phyloP scores from a whole-genome alignment of 345 rosid genomes.

The Mangifera indica region DNA sequence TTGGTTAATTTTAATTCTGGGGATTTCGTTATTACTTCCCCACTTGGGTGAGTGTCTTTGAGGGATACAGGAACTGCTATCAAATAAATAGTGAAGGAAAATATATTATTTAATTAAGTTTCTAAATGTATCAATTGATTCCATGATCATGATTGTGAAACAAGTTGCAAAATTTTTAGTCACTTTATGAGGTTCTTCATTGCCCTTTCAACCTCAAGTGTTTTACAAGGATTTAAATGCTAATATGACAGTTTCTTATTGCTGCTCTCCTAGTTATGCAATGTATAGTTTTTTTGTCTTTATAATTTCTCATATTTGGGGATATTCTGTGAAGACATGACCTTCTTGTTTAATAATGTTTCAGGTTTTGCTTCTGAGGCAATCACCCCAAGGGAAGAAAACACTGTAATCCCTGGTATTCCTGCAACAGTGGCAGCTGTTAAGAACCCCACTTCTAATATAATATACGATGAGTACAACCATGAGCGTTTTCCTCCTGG shows the following conservation, averaged over 20 bases:
- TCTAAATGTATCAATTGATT: neutral
- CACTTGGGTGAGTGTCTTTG: neutral
- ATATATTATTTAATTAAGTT: neutral
- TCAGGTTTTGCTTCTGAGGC: slow-evolving; percentile 63
- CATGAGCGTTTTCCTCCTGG: slow-evolving; percentile 94
- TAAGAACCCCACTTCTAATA: slow-evolving; percentile 76
- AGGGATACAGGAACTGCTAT: neutral
- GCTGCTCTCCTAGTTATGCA: neutral
- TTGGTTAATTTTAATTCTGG: neutral
- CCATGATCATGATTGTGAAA: neutral
- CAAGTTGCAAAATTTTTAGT: neutral
- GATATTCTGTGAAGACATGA: neutral
- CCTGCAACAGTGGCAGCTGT: slow-evolving; percentile 71
- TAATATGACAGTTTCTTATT: neutral
- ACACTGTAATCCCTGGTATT: slow-evolving; percentile 30
- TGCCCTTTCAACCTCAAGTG: neutral
- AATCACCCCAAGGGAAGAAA: slow-evolving; percentile 45
- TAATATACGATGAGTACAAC: slow-evolving; percentile 77
- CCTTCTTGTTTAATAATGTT: slow-evolving; percentile 12
- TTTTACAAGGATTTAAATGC: neutral
- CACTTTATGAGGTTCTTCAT: neutral
- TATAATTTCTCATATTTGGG: neutral
- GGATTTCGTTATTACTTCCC: neutral
- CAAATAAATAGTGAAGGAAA: slow-evolving; percentile 8
- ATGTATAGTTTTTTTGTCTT: neutral